phyloP scores from a whole-genome alignment of 1,284 basidiomycete species.

The Xerocomus minutiporus region DNA sequence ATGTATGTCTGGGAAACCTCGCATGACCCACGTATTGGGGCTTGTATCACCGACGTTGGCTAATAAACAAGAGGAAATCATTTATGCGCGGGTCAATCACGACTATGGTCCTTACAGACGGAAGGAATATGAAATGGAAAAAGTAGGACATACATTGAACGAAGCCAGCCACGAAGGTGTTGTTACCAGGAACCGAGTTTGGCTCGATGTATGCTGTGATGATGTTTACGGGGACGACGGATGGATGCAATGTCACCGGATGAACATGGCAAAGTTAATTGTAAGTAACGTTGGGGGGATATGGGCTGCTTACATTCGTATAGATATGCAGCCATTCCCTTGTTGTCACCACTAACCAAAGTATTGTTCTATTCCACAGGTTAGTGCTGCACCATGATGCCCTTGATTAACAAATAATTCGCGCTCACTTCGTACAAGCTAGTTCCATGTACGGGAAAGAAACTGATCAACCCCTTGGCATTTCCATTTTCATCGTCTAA shows the following conservation, averaged over 20 bases:
- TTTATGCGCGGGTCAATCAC: conserved; percentile 4
- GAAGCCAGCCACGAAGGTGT: conserved; percentile 72
- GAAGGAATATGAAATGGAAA: not conserved
- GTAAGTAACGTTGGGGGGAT: not conserved
- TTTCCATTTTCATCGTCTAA: conserved; percentile 57
- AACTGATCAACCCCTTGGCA: conserved; percentile 64
- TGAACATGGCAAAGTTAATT: not conserved
- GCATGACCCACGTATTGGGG: conserved; percentile 62
- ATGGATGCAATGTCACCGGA: not conserved
- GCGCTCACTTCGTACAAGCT: conserved; percentile 62
- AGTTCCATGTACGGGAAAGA: conserved; percentile 80
- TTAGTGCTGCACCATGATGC: not conserved
- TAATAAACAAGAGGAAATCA: conserved; percentile 21
- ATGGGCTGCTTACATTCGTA: conserved; percentile 53
- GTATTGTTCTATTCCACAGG: conserved; percentile 62
- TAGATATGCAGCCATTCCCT: conserved; percentile 76
- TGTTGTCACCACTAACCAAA: conserved; percentile 72
- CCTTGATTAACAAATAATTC: not conserved
- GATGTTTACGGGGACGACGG: not conserved
- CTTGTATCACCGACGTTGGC: conserved; percentile 76
- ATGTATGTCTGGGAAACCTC: not conserved
- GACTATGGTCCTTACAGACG: not conserved
- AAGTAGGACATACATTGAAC: conserved; percentile 50
- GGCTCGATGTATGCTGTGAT: conserved; percentile 58
- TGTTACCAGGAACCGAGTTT: conserved; percentile 59